Evolutionary conservation across 805 yeast species (phyloP).

Genomic region (Nakazawaea holstii): DNA sequence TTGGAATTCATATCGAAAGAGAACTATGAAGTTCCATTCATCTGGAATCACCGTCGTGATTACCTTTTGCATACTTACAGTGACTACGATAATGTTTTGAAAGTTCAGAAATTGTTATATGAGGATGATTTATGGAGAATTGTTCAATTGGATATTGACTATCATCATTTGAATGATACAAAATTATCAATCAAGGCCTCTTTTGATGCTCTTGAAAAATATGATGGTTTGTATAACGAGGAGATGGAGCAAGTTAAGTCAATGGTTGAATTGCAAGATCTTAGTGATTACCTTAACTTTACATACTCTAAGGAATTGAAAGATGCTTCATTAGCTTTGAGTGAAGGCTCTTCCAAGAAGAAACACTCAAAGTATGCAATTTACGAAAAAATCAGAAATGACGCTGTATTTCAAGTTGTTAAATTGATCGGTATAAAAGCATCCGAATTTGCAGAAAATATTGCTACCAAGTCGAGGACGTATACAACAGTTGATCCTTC

Average conservation of each 20-base stretch:
- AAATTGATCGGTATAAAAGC: slow-evolving; percentile 74
- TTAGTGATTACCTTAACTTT: slow-evolving; percentile 78
- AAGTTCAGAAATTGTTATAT: slow-evolving; percentile 47
- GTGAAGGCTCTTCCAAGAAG: slow-evolving; percentile 25
- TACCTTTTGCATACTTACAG: slow-evolving; percentile 60
- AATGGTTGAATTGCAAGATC: slow-evolving; percentile 80
- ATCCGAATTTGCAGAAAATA: slow-evolving; percentile 76
- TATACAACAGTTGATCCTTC: slow-evolving; percentile 68
- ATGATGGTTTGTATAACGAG: slow-evolving; percentile 54
- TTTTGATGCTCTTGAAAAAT: slow-evolving; percentile 44
- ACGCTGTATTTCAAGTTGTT: slow-evolving; percentile 61
- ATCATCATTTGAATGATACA: slow-evolving; percentile 77
- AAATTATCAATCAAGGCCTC: slow-evolving; percentile 52
- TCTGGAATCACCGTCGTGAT: slow-evolving; percentile 94
- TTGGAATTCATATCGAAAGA: slow-evolving; percentile 72
- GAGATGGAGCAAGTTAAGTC: slow-evolving; percentile 51
- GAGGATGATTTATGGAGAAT: slow-evolving; percentile 94
- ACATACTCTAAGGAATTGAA: slow-evolving; percentile 56
- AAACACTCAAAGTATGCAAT: slow-evolving; percentile 56
- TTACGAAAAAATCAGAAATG: slow-evolving; percentile 62
- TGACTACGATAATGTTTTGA: slow-evolving; percentile 32
- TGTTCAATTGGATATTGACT: slow-evolving; percentile 80
- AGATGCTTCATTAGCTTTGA: slow-evolving; percentile 29
- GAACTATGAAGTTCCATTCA: slow-evolving; percentile 86
- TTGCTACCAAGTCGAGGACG: slow-evolving; percentile 58